phyloP scores from a whole-genome alignment of 106 monocot genomes.

The Dendrobium catenatum region DNA sequence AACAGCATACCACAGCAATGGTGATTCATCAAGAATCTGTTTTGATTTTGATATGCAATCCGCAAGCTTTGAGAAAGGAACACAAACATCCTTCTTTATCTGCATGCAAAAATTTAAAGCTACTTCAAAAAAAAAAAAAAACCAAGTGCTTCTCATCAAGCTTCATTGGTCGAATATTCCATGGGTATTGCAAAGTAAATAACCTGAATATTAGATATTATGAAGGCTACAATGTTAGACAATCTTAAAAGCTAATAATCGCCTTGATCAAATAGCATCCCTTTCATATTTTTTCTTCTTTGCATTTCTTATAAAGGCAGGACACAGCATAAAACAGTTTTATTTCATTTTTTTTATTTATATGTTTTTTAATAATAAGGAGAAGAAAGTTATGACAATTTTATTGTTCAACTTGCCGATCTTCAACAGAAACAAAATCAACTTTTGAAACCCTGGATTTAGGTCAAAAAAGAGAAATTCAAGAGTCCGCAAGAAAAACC shows the following conservation, averaged over 20 bases:
- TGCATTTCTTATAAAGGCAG: too few relatives aligned
- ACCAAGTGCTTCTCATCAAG: neutral
- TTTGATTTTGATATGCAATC: slow-evolving; percentile 92
- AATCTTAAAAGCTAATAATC: neutral
- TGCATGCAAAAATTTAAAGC: slow-evolving; percentile 1
- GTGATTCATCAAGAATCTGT: slow-evolving; percentile 60
- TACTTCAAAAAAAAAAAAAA: neutral
- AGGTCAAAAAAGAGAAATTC: too few relatives aligned
- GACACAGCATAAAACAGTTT: too few relatives aligned
- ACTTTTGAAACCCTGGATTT: too few relatives aligned
- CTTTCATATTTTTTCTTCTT: neutral
- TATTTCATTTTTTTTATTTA: too few relatives aligned
- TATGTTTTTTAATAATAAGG: too few relatives aligned
- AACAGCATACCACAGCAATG: slow-evolving; percentile 56
- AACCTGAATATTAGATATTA: neutral
- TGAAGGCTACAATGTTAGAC: neutral
- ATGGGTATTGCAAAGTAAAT: neutral
- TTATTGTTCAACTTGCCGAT: too few relatives aligned
- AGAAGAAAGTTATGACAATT: too few relatives aligned
- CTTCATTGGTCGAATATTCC: neutral
- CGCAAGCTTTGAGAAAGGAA: slow-evolving; percentile 87
- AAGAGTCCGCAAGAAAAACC: too few relatives aligned
- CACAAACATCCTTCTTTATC: slow-evolving; percentile 99
- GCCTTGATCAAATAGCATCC: neutral
- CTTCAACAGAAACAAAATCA: too few relatives aligned